Evolutionary conservation across 2,329 filamentous ascomycete species (phyloP), one percentile per base, ranked within the genome.

Genomic region (Colletotrichum gigasporum): DNA sequence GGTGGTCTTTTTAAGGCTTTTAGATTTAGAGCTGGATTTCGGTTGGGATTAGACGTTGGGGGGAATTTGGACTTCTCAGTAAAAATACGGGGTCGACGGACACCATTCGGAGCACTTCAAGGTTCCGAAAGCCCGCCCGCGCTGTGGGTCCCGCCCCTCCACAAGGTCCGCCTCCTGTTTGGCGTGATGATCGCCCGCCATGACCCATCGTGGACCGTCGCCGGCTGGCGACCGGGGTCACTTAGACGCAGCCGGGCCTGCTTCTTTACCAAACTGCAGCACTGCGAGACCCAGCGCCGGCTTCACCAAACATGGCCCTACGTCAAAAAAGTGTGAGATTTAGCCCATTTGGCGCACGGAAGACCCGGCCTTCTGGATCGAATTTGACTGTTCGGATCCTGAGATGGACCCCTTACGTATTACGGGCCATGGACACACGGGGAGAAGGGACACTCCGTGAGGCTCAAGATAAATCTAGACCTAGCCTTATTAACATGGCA

Each of bases 381-480:
- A 61, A 54, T 14, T 32, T 60, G 48, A 48, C 18, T 34, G 47
- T 18, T 50, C 61, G 61, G 55, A 41, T 61, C 47, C 32, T 59
- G 39, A 64, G 56, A 64, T 64, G 55, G 61, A 61, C 56, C 56
- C 56, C 61, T 60, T 60, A 22, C 48, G 47, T 61, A 30, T 41
- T 53, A 50, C 50, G 47, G 28, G 28, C 20, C 41, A 32, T 60
- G 34, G 61, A 24, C 39, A 44, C 9, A 48, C 55, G 56, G 61
- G 48, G 41, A 53, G 55, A 35, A 53, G 30, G 41, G 26, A 45
- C 16, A 30, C 45, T 54, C 61, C 56, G 61, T 48, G 35, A 51
- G 35, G n/a, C 4, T 42, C 34, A 44, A 61, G 61, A 61, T 61
- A 54, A 61, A 44, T 37, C 55, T 59, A 42, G 61, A 64, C 16